Evolutionary conservation across 805 yeast genomes (phyloP), one percentile per base, ranked within the genome.

Genomic region (Cyberlindnera veronae): DNA sequence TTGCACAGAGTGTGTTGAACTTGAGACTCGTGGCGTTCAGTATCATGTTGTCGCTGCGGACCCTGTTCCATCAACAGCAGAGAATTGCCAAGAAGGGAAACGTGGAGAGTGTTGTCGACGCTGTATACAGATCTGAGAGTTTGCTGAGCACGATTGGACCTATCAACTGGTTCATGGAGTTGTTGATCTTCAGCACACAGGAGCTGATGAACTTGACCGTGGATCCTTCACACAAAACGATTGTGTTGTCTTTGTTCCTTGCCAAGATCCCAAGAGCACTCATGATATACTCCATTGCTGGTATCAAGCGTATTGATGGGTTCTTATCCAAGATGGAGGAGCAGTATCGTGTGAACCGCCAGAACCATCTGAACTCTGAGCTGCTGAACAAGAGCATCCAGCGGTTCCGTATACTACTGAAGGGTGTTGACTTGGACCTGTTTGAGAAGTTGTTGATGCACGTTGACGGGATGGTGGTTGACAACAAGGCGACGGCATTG

Each of bases 111-210:
- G 55, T 74, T 33, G 74, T 68, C 44, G 82, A 78, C 39, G 70
- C 79, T 2, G 67, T 74, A 17, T 66, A 72, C 9, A 68, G 88
- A 49, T 81, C 81, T 27, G 89, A 83, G 50, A 69, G 78, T 45
- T 69, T 84, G 4, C 66, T 81, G 50, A 70, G 78, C 14, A 67
- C 80, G 10, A 61, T 86, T n/a, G 97, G 97, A 0, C 76, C 84
- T 29, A 77, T 84, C 8, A 77, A 87, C 52, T 91, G 97, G 96
- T 74, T 86, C 49, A 74, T 87, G 23, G 96, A 89, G 57, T 76
- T 87, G 45, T 69, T 87, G 39, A 77, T 82, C 1, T 79, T 76
- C 46, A 58, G 86, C 29, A 76, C 80, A 39, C 95, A 90, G 59
- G 95, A 91, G 49, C 61, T 84, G 24, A 55, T 81, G 18, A 74